A percentile compares a stretch with the other conserved stretches of the same genome.
Evolutionary conservation across 352 stramenopile genomes (phyloP).

Genomic region (Detonula confervacea): DNA sequence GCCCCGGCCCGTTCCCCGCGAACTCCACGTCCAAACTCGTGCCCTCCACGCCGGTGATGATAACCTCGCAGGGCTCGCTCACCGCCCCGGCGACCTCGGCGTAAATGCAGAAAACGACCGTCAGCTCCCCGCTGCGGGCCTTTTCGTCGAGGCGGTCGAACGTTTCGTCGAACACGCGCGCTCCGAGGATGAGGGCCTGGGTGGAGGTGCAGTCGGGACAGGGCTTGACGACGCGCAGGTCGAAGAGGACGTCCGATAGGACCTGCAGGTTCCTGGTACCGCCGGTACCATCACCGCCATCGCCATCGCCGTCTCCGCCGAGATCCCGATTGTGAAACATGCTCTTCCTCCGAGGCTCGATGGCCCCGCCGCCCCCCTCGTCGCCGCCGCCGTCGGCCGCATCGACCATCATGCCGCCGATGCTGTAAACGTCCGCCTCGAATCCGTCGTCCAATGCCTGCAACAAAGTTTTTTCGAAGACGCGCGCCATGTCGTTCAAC

Average conservation of each 20-base stretch:
- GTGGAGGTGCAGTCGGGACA: constrained; percentile 36
- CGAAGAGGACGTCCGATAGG: constrained; percentile 37
- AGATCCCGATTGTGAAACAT: neutral
- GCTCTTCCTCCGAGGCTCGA: neutral
- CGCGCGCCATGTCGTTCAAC: constrained; percentile 14
- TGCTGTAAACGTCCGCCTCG: constrained; percentile 39
- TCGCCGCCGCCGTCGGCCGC: neutral
- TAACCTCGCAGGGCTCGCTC: constrained; percentile 18
- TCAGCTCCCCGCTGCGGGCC: constrained; percentile 35
- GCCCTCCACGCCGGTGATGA: constrained; percentile 34
- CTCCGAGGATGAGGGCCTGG: constrained; percentile 30
- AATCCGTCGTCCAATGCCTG: constrained; percentile 27
- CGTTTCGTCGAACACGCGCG: constrained; percentile 38
- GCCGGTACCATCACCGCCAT: neutral
- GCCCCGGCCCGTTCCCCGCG: neutral
- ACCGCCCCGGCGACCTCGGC: constrained; percentile 19
- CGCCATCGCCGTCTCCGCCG: neutral
- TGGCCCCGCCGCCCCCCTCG: neutral
- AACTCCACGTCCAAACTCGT: constrained; percentile 15
- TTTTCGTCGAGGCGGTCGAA: constrained; percentile 34
- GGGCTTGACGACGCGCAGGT: constrained; percentile 22
- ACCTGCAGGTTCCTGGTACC: constrained; percentile 13
- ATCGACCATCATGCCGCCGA: constrained; percentile 28
- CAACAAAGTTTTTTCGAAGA: constrained; percentile 52
- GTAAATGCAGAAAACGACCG: constrained; percentile 40